Base-by-base conservation (phyloP, 768 basidiomycete species). In the Pleurotus giganteus region DNA sequence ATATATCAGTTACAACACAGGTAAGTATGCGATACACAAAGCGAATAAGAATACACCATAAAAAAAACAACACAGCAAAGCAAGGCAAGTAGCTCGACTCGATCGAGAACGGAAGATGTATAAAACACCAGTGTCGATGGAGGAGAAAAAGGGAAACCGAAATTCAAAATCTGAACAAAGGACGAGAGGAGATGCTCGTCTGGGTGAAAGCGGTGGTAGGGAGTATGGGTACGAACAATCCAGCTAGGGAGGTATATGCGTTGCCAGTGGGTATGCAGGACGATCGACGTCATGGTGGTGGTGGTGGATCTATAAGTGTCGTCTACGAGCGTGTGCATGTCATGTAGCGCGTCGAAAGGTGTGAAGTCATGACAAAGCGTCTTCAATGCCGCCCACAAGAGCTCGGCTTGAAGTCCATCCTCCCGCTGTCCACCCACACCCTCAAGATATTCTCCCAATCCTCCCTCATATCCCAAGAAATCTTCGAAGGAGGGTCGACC, bases 391-490 rank as follows among this genome's bases (percentile, higher is more conserved):
- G 39, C 19, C 39, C 39, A 41, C 39, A 11, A 11, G 39, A 41
- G n/a, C 2, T 41, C 12, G 39, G 39, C 39, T 41, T 41, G 39
- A 41, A 41, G n/a, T 41, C 39, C 39, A 41, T 41, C 5, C 39
- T 41, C n/a, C 39, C 39, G 19, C 39, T 41, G 7, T 41, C 39
- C 39, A 41, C 39, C 8, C 12, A 41, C 12, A 17, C 39, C 84
- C 54, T 89, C 83, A 91, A 80, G 28, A 87, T 83, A 17, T 77
- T 74, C 4, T 73, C 69, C 89, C 89, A 92, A 67, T 92, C 89
- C 9, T 84, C 84, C 53, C 89, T 76, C 17, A 69, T 61, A 65
- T 90, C 89, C 90, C 89, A 91, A 29, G 82, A 74, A 63, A 91
- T 89, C 61, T 84, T 87, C 55, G 78, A 72, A 1, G 88, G 89